Percentiles rank a stretch among this genome's conserved stretches.
phyloP scores from a whole-genome alignment of 345 rosid genomes.

The Lumnitzera littorea region DNA sequence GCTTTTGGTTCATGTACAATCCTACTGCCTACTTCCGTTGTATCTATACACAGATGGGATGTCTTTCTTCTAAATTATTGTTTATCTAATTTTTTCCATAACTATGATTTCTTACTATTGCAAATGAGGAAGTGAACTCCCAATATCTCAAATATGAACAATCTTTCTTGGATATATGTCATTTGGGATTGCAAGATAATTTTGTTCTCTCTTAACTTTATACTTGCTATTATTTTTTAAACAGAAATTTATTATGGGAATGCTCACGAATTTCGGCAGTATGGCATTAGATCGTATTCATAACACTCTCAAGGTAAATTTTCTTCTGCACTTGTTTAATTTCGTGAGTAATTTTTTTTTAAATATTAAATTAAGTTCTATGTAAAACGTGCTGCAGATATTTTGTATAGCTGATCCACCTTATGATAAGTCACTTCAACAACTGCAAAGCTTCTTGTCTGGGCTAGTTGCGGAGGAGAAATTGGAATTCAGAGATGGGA shows the following conservation, averaged over 20 bases:
- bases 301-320: constrained; percentile 75
- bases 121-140: not conserved
- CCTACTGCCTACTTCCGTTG: too few relatives aligned
- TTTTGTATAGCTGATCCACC: constrained; percentile 89
- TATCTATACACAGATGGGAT: too few relatives aligned
- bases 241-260: constrained; percentile 91
- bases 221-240: constrained; percentile 10
- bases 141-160: not conserved
- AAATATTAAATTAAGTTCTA: not conserved
- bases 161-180: not conserved
- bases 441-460: constrained; percentile 83
- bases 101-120: too few relatives aligned
- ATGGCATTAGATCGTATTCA: constrained; percentile 89
- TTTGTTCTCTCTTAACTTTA: constrained; percentile 12
- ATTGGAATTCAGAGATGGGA: constrained; percentile 70
- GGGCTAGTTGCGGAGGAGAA: constrained; percentile 85
- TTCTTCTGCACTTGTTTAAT: not conserved
- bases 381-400: constrained; percentile 40
- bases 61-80: too few relatives aligned
- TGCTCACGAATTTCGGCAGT: constrained; percentile 93
- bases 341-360: not conserved
- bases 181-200: not conserved
- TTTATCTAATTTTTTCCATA: too few relatives aligned
- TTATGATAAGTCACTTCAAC: constrained; percentile 88
- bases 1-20: too few relatives aligned